Base-by-base conservation (phyloP, 75 land plant genomes). In the Chamaecyparis obtusa region DNA sequence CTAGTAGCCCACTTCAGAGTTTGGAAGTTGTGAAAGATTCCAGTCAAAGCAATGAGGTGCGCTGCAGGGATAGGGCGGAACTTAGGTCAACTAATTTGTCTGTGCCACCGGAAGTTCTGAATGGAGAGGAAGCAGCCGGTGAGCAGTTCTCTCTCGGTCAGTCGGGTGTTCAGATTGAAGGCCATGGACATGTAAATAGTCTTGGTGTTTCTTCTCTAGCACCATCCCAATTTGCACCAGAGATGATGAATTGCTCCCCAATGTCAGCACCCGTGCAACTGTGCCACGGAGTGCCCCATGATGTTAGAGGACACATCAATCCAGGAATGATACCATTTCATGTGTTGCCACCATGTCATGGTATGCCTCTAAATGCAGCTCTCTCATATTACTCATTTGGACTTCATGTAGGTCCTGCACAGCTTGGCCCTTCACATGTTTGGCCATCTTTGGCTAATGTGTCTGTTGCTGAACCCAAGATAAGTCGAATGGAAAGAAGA, bases 401-500 rank as follows among this genome's bases (percentile, higher is more conserved):
- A 71, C 64, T 92, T 36, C 90, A 88, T 41, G 30, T 91, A 60
- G 93, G 90, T 24, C 90, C 96, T 33, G 87, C 88, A 39, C 95
- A 92, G 75, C 67, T 93, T 81, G 85, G 93, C 43, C 83, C 90
- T 16, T 39, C 77, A 32, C 92, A 89, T 64, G 79, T 51, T 17
- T 91, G 91, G 93, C 91, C 91, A 55, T 85, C 92, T 19, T 43
- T 57, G 83, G 87, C 86, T 13, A 79, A 41, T 83, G 75, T 80
- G 32, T 56, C 92, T 67, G n/a, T 88, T 36, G 35, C 87, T 84
- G 96, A 91, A 84, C 85, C 84, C 30, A 94, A 94, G 79, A 17
- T 85, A 15, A 88, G 83, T 44, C 91, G 88, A 83, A 88, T 89
- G 74, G 96, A 93, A 67, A 93, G 96, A 89, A 92, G 98, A 84